A percentile compares a stretch with the other conserved stretches of the same genome.
phyloP scores from a whole-genome alignment of 2,329 filamentous ascomycete species.

The Fusarium paranaense region DNA sequence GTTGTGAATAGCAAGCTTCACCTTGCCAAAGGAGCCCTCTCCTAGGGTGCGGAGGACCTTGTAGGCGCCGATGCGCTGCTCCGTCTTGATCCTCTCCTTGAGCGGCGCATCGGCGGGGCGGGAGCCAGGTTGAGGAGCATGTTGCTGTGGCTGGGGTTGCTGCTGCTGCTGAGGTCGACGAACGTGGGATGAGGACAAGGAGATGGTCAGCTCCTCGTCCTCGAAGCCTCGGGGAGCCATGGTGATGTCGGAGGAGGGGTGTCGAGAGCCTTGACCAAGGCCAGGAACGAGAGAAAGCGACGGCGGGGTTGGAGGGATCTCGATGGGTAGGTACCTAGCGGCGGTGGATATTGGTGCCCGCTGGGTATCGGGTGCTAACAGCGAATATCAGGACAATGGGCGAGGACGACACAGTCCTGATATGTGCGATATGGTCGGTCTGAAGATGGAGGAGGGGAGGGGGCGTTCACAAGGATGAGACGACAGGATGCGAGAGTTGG shows the following conservation, averaged over 20 bases:
- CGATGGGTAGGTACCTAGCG: conserved; percentile 8
- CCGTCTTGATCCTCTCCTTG: conserved; percentile 69
- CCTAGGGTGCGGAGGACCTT: conserved; percentile 90
- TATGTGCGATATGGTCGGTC: not conserved
- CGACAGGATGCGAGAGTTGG: conserved; percentile 5
- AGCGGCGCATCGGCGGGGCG: conserved; percentile 50
- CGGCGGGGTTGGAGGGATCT: conserved; percentile 20
- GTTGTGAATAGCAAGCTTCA: conserved; percentile 94
- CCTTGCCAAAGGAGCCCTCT: conserved; percentile 98
- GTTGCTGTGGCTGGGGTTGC: conserved; percentile 39
- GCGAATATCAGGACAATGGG: not conserved
- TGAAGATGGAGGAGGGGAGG: not conserved
- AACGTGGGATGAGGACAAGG: conserved; percentile 73
- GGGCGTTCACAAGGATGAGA: conserved; percentile 20
- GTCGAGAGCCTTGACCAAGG: conserved; percentile 31
- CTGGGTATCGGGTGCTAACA: not conserved
- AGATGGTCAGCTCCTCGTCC: conserved; percentile 86
- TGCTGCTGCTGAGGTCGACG: conserved; percentile 60
- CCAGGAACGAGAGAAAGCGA: conserved; percentile 23
- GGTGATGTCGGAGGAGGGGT: conserved; percentile 27
- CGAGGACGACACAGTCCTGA: not conserved
- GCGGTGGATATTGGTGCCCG: conserved; percentile 4
- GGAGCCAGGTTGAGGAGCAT: conserved; percentile 41
- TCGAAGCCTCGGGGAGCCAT: conserved; percentile 73
- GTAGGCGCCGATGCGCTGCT: conserved; percentile 92